Conservation (phyloP, 495 filamentous ascomycete species). For the Xylaria castorea region DNA sequence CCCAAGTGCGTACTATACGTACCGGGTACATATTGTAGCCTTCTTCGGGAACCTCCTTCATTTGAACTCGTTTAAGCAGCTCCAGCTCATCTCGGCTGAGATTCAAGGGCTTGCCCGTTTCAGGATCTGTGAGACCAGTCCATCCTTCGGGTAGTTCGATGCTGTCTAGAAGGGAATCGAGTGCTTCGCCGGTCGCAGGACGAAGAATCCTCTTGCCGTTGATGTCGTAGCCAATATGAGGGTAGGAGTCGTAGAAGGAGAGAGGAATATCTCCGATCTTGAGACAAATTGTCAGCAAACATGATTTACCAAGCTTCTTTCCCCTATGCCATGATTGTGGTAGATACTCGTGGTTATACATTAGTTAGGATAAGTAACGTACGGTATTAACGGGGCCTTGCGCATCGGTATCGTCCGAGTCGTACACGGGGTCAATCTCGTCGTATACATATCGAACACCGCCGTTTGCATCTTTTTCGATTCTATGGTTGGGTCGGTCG, state of each 20-base stretch:
- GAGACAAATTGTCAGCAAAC: not conserved
- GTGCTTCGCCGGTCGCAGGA: conserved; percentile 89
- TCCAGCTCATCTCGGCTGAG: conserved; percentile 89
- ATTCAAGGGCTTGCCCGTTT: conserved; percentile 89
- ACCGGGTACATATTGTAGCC: conserved; percentile 89
- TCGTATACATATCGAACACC: conserved; percentile 66
- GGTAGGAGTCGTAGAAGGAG: conserved; percentile 94
- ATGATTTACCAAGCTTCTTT: not conserved
- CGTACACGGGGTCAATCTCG: conserved; percentile 94
- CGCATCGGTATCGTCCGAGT: conserved; percentile 90
- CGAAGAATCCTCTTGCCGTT: conserved; percentile 98
- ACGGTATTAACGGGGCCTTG: conserved; percentile 77
- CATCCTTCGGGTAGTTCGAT: conserved; percentile 98
- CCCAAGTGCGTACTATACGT: conserved; percentile 31
- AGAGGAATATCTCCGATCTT: conserved; percentile 89
- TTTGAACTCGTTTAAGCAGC: conserved; percentile 84
- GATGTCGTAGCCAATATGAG: conserved; percentile 98
- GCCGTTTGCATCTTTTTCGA: conserved; percentile 63
- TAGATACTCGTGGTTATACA: not conserved
- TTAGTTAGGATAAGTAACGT: conserved; percentile 10
- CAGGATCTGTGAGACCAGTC: conserved; percentile 93
- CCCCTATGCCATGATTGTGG: no score
- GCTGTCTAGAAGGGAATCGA: conserved; percentile 92
- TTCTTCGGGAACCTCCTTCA: conserved; percentile 86
- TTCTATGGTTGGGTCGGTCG: conserved; percentile 60